Evolutionary conservation across 495 filamentous ascomycete genomes (phyloP), one percentile per base, ranked within the genome.

Genomic region (Neurospora sp.): DNA sequence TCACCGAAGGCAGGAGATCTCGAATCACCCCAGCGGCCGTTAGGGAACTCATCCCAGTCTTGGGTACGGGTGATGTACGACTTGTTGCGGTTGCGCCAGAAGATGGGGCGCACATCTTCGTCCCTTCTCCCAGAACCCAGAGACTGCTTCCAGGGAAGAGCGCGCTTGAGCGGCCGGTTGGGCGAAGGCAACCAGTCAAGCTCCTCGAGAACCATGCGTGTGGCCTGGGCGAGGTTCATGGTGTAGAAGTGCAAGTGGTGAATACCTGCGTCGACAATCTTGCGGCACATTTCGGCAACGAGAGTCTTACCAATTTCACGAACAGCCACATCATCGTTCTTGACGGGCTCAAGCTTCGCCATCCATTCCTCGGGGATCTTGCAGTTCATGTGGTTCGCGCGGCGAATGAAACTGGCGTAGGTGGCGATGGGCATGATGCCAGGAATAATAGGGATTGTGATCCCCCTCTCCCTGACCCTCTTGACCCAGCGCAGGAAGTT

Each of bases 361-460:
- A 90, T 88, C 95, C 96, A 98, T 27, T 87, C 83, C 3, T 90
- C 84, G 9, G 96, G 96, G 31, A 98, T 87, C 47, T 87, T 88
- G 80, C 90, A 92, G 75, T 93, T 92, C 76, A 94, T 96, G 88
- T 96, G 96, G 74, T 90, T 93, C 40, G 92, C 93, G 40, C 96
- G 89, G 76, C 96, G 89, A 69, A 97, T 81, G 80, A 99, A 98
- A 45, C 93, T 90, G 74, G 91, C 93, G 78, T 98, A 94, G 9
- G 96, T 98, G 73, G 93, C 92, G 71, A 99, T 98, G 1, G 96
- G 96, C 96, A 99, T 99, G 82, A 99, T 98, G 53, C 96, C 96
- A 0, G 96, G 96, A 38, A 99, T 90, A 77, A 99, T 97, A 35
- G 96, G 95, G 35, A 97, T 87, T 22, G 84, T 90, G 79, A 99